These are phyloP conservation scores for Candida sphagnicola DNA, from an alignment of 805 yeast species.

Conservation along the genomic window DNA sequence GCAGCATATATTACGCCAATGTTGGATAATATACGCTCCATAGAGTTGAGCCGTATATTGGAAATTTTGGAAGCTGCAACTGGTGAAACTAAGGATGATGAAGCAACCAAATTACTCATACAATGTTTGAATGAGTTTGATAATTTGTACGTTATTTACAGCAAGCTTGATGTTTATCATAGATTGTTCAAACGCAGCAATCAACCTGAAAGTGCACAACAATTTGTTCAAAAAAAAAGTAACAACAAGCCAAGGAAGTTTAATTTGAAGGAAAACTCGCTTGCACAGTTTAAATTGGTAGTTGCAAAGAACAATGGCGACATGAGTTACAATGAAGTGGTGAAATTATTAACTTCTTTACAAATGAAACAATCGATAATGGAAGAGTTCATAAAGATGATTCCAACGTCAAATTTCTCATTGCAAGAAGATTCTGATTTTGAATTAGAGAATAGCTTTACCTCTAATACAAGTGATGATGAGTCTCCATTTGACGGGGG, in stretches of 20 bases:
- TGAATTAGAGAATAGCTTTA: constrained; percentile 4
- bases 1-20: constrained; percentile 2
- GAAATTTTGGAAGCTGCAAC: constrained; percentile 4
- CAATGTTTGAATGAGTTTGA: constrained; percentile 9
- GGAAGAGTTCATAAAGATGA: constrained; percentile 10
- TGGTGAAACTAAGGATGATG: neutral
- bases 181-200: constrained; percentile 4
- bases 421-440: constrained; percentile 14
- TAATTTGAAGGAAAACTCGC: neutral
- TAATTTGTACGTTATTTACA: constrained; percentile 6
- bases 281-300: neutral
- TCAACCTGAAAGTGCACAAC: constrained; percentile 5
- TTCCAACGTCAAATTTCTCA: constrained; percentile 10
- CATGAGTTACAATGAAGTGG: constrained; percentile 2
- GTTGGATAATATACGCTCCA: constrained; percentile 5
- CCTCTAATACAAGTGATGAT: constrained; percentile 18
- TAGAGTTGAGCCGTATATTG: constrained; percentile 3
- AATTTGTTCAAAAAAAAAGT: constrained; percentile 4
- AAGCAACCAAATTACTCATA: constrained; percentile 3
- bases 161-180: constrained; percentile 8
- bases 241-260: neutral
- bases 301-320: neutral
- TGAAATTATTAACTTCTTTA: neutral
- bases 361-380: neutral
- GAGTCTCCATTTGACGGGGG: constrained; percentile 11